Evolutionary conservation across 176 grass and related monocot genomes (phyloP), one percentile per base, ranked within the genome.

Genomic region (Carex cristatella): DNA sequence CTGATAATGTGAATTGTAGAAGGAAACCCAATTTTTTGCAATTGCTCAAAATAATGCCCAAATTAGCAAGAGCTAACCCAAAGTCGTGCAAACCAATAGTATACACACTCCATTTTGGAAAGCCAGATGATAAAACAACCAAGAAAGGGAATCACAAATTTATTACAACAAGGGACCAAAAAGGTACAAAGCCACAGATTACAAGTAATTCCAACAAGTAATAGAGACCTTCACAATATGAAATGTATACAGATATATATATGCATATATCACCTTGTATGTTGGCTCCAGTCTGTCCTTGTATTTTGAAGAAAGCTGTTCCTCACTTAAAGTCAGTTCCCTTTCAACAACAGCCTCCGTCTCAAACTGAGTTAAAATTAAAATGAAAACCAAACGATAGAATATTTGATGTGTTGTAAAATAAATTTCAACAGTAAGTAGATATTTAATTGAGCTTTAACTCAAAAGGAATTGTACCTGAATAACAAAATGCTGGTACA

Each of bases 401-500:
- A 78, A 72, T 65, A 31, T 85, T 48, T 87, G 61, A 72, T 38
- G 2, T 31, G 37, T 27, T 63, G 40, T 81, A 56, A 38, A 19
- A 76, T 30, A 42, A 79, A 86, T 86, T 72, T 31, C 38, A 87
- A 56, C 59, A 81, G 79, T 38, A 85, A 85, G 85, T 67, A 3
- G 46, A 57, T 58, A 58, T 79, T 58, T 58, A 58, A 78, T 8
- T 57, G 51, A 79, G 11, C 14, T 58, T 14, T 10, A 58, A 57
- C 53, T 15, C 53, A 32, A 78, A 78, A 62, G 79, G 61, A 18
- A 23, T 23, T 69, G 80, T 66, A 98, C 95, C 93, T 98, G 93
- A 91, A 98, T 94, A 89, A 98, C 95, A 88, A 97, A 94, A 84
- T 97, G 95, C 10, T 92, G 95, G 84, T 98, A 94, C 35, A 98